Conservation (phyloP, 75 land plant genomes). For the Pinus albicaulis region DNA sequence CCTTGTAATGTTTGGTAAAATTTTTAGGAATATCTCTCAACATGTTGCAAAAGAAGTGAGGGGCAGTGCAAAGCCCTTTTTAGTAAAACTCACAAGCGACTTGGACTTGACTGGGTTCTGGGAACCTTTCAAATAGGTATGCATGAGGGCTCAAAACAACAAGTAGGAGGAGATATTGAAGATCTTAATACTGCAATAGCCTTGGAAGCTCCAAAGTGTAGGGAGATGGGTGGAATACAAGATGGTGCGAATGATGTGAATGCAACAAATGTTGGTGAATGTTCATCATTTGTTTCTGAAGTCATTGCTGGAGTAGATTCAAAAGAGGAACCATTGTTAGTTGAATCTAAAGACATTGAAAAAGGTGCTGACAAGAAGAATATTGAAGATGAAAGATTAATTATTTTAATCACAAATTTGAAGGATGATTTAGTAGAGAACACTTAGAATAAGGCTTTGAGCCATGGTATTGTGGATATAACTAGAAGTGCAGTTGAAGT, state of each 20-base stretch:
- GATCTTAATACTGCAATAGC: neutral
- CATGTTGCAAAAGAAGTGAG: slow-evolving; percentile 33
- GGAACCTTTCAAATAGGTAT: slow-evolving; percentile 16
- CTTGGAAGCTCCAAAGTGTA: neutral
- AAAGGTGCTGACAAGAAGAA: neutral
- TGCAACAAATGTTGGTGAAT: neutral
- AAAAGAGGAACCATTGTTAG: neutral
- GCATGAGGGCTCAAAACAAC: slow-evolving; percentile 12
- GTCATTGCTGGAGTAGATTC: neutral
- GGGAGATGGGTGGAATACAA: neutral
- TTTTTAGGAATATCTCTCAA: slow-evolving; percentile 31
- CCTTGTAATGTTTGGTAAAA: slow-evolving; percentile 39
- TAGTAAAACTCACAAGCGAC: slow-evolving; percentile 45
- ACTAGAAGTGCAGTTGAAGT: neutral
- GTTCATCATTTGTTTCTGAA: neutral
- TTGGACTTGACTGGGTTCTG: slow-evolving; percentile 38
- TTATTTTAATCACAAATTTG: neutral
- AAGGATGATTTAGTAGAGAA: neutral
- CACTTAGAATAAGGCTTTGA: neutral
- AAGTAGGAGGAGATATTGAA: neutral
- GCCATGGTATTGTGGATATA: neutral
- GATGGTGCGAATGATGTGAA: neutral
- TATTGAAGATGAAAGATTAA: neutral
- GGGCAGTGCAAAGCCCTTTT: slow-evolving; percentile 46
- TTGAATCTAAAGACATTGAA: neutral